Conservation (phyloP, 352 stramenopile species). For the Phytophthora brassicae region DNA sequence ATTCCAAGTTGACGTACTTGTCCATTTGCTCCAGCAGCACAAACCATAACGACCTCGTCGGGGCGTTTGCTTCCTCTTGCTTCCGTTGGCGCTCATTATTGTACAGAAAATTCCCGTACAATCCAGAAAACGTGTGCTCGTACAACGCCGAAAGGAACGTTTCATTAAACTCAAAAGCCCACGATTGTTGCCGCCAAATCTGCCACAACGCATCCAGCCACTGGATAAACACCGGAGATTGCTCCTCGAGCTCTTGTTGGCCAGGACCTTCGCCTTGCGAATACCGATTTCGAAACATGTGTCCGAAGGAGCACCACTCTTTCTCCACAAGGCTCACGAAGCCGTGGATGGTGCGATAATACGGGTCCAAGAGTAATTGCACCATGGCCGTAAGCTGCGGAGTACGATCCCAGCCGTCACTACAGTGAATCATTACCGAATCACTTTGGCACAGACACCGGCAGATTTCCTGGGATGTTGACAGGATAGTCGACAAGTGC, state of each 20-base stretch:
- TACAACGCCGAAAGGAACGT: constrained; percentile 91
- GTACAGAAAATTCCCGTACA: constrained; percentile 98
- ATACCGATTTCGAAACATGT: constrained; percentile 97
- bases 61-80: constrained; percentile 54
- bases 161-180: constrained; percentile 99
- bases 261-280: constrained; percentile 94
- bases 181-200: constrained; percentile 95
- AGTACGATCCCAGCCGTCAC: constrained; percentile 99
- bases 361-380: constrained; percentile 97
- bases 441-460: constrained; percentile 92
- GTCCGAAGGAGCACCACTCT: constrained; percentile 99
- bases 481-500: constrained; percentile 95
- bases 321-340: constrained; percentile 98
- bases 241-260: constrained; percentile 95
- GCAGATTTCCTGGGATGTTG: constrained; percentile 92
- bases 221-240: constrained; percentile 98
- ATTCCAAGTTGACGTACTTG: constrained; percentile 81
- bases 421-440: constrained; percentile 98
- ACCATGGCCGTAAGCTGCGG: constrained; percentile 95
- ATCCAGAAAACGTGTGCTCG: constrained; percentile 95
- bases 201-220: constrained; percentile 99
- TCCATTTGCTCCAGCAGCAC: constrained; percentile 60
- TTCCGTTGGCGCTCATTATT: constrained; percentile 92
- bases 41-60: constrained; percentile 78
- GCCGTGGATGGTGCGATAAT: constrained; percentile 96